Conservation (phyloP, 2,329 filamentous ascomycete species). For the Fusarium multiceps region DNA sequence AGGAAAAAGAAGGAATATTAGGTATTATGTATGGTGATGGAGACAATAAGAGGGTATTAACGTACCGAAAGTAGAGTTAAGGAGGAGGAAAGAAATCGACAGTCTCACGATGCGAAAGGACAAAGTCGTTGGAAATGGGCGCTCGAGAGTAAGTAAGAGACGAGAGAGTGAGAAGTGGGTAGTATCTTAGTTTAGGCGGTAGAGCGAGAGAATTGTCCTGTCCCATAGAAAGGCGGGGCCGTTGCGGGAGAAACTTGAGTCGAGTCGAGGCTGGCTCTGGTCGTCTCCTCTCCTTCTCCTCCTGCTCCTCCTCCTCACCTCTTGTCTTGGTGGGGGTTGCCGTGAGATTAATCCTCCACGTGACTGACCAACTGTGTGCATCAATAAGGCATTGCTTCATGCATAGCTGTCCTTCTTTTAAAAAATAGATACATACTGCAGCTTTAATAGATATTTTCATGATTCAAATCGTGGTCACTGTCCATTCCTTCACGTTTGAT, state of each 20-base stretch:
- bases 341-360: conserved; percentile 48
- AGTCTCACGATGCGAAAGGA: conserved; percentile 42
- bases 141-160: conserved; percentile 28
- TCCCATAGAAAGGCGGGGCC: conserved; percentile 45
- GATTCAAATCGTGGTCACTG: not conserved
- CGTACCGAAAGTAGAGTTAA: conserved; percentile 36
- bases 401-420: not conserved
- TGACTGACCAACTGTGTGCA: conserved; percentile 44
- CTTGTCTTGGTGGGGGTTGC: conserved; percentile 49
- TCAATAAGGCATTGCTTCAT: conserved; percentile 11
- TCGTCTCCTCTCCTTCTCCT: conserved; percentile 36
- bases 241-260: conserved; percentile 48
- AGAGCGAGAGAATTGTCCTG: conserved; percentile 28
- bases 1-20: not conserved
- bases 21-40: not conserved
- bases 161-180: conserved; percentile 31
- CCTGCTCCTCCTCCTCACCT: conserved; percentile 22
- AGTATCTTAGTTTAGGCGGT: conserved; percentile 42
- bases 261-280: conserved; percentile 5
- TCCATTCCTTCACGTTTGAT: not conserved
- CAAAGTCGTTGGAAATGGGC: conserved; percentile 38
- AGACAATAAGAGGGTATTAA: not conserved
- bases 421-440: not conserved
- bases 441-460: not conserved
- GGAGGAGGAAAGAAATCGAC: conserved; percentile 22